phyloP scores from a whole-genome alignment of 805 yeast species.

The Candida mattraensis region DNA sequence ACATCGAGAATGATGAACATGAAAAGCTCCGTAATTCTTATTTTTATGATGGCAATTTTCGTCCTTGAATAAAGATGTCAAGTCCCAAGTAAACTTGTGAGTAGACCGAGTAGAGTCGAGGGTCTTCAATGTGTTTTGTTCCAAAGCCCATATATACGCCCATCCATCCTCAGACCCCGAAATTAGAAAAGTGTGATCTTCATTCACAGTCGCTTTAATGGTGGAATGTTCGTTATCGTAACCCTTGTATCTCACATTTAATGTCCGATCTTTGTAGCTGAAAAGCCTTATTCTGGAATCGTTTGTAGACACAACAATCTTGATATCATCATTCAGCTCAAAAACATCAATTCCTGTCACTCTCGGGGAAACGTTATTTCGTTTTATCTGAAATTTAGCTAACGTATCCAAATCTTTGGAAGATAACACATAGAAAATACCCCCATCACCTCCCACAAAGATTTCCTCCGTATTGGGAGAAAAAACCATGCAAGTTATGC shows the following conservation, averaged over 20 bases:
- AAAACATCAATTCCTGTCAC: constrained; percentile 74
- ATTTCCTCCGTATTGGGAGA: constrained; percentile 63
- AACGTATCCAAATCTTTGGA: constrained; percentile 59
- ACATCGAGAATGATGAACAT: constrained; percentile 71
- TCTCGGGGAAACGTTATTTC: constrained; percentile 50
- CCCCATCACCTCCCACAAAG: constrained; percentile 78
- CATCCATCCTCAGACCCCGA: constrained; percentile 88
- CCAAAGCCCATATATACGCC: constrained; percentile 75
- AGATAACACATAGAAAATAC: constrained; percentile 59
- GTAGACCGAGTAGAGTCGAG: constrained; percentile 16
- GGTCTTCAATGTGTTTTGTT: constrained; percentile 9
- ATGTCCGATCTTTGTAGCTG: constrained; percentile 49
- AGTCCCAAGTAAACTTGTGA: constrained; percentile 39
- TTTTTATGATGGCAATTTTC: constrained; percentile 47
- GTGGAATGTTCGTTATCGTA: constrained; percentile 69
- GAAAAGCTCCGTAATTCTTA: constrained; percentile 65
- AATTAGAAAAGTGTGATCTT: constrained; percentile 56
- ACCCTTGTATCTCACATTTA: constrained; percentile 75
- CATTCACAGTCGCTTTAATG: constrained; percentile 63
- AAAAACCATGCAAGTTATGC: constrained; percentile 74
- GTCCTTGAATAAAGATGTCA: constrained; percentile 33
- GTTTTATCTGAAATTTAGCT: constrained; percentile 46
- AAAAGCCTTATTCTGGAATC: constrained; percentile 77
- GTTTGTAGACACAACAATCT: constrained; percentile 67
- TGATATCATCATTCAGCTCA: constrained; percentile 21